phyloP scores from a whole-genome alignment of 2,329 filamentous ascomycete genomes.

The Cytospora paraplurivora region DNA sequence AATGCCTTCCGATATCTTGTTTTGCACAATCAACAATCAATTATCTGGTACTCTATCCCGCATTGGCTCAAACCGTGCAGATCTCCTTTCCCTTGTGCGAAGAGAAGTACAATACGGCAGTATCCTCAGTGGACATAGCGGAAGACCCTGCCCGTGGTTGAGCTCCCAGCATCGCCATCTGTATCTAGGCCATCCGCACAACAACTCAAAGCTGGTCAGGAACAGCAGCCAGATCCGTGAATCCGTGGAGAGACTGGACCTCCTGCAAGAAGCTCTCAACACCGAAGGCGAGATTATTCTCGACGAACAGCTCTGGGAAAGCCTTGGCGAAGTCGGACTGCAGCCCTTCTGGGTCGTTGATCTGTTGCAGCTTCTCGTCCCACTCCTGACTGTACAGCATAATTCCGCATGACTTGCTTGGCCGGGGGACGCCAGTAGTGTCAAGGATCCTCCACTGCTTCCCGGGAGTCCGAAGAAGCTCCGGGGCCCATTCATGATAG shows the following conservation, averaged over 20 bases:
- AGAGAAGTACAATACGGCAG: too few relatives aligned
- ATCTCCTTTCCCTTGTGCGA: too few relatives aligned
- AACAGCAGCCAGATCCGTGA: constrained; percentile 8
- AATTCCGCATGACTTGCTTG: constrained; percentile 29
- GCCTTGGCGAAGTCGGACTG: constrained; percentile 10
- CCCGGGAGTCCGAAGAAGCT: neutral
- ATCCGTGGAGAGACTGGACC: constrained; percentile 19
- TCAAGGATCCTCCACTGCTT: neutral
- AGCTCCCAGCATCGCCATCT: neutral
- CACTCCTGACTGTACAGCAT: constrained; percentile 23
- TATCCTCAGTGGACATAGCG: too few relatives aligned
- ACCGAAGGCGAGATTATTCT: neutral
- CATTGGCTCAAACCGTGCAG: too few relatives aligned
- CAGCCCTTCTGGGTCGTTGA: constrained; percentile 11
- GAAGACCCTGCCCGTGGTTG: too few relatives aligned
- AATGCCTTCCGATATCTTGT: neutral
- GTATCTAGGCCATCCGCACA: neutral
- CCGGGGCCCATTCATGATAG: constrained; percentile 38
- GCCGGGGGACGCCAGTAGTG: constrained; percentile 17
- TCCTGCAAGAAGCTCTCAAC: constrained; percentile 14
- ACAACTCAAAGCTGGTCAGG: neutral
- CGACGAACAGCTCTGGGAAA: constrained; percentile 13
- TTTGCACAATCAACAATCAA: neutral
- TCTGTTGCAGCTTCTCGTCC: constrained; percentile 31
- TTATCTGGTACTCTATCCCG: too few relatives aligned